Percentiles rank a stretch among this genome's conserved stretches.
phyloP scores from a whole-genome alignment of 2,329 filamentous ascomycete genomes.

The Sclerotinia nivalis region DNA sequence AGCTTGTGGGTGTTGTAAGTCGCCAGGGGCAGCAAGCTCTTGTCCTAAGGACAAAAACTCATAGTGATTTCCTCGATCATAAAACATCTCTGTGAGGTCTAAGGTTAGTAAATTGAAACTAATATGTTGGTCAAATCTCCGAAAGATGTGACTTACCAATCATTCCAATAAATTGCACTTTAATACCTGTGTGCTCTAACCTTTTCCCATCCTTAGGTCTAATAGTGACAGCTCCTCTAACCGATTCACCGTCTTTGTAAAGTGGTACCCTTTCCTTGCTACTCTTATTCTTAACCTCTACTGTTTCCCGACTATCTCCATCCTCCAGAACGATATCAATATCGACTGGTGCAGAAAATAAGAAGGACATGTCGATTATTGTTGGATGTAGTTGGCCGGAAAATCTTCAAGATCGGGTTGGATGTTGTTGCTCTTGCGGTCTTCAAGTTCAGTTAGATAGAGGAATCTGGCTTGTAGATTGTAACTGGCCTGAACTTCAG shows the following conservation, averaged over 20 bases:
- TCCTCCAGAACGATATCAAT: constrained; percentile 98
- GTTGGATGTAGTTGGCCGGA: not conserved
- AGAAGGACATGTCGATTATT: constrained; percentile 75
- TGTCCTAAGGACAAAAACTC: constrained; percentile 97
- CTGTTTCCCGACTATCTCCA: constrained; percentile 88
- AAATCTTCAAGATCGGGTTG: too few relatives aligned
- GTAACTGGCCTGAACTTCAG: not conserved
- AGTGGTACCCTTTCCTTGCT: constrained; percentile 93
- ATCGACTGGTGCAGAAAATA: constrained; percentile 97
- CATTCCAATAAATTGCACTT: constrained; percentile 98
- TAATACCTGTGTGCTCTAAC: constrained; percentile 97
- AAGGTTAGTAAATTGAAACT: constrained; percentile 10
- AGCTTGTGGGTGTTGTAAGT: constrained; percentile 97
- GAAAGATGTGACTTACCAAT: constrained; percentile 66
- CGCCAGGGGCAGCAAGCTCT: constrained; percentile 92
- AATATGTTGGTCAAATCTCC: not conserved
- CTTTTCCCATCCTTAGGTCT: constrained; percentile 97
- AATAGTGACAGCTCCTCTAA: constrained; percentile 93
- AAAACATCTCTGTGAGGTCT: constrained; percentile 86
- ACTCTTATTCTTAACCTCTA: constrained; percentile 99
- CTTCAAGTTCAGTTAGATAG: not conserved
- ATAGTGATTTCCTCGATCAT: constrained; percentile 98
- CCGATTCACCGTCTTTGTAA: constrained; percentile 97
- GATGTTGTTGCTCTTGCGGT: not conserved
- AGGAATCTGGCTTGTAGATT: not conserved